Evolutionary conservation across 768 basidiomycete species (phyloP), one percentile per base, ranked within the genome.

Genomic region (Cystoderma amianthinum): DNA sequence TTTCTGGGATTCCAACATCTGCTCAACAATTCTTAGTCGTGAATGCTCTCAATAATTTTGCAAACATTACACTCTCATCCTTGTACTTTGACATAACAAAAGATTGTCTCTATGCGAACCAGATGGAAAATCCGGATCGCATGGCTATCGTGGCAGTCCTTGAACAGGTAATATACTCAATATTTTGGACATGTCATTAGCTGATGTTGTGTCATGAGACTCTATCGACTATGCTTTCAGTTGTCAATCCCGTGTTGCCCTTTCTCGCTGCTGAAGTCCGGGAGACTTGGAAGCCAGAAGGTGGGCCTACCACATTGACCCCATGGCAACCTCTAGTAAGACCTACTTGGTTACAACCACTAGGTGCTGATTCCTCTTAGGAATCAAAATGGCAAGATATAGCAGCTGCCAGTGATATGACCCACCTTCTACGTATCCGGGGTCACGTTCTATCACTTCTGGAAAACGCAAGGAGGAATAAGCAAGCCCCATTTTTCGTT

Each of bases 71-170:
- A 0, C 70, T 97, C 16, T 97, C 95, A 0, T 83, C 91, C 0
- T 64, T 95, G 22, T 98, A 97, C 61, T 89, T 97, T 47, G 92
- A 94, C 53, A 80, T 88, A 37, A 87, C 80, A 23, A 96, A 96
- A 58, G 95, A 98, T 58, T 73, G 74, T 34, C 63, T 99, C 7
- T 97, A 99, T 54, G 87, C 89, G 23, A 72, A 87, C 50, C 55
- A 63, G 6, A 41, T 61, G 2, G 50, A 68, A 16, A 74, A 74
- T 44, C 49, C 58, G 2, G 69, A 78, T 32, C 79, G 95, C 11
- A 68, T 76, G 37, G 75, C 74, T 1, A 71, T 87, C 11, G 58
- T 92, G 5, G 78, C 82, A 3, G 84, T 87, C 2, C 66, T 96
- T 10, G 71, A 80, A 44, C 71, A 82, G 55, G 91, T 89, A 33